A percentile compares a stretch with the other conserved stretches of the same genome.
Evolutionary conservation across 768 basidiomycete species (phyloP).

Genomic region (Lentinula raphanica): DNA sequence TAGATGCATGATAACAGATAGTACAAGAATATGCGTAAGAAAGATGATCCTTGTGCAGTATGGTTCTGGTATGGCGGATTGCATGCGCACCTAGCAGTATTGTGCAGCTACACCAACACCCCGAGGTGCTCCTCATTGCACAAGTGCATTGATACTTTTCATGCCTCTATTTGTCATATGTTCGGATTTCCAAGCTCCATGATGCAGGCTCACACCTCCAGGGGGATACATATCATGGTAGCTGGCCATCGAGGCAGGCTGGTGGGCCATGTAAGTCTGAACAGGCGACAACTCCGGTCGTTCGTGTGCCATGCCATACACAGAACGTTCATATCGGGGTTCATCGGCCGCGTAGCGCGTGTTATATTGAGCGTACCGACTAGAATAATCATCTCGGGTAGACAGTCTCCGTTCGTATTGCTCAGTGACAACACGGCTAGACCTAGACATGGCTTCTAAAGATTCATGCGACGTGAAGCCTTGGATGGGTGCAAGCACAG

Average conservation of each 20-base stretch:
- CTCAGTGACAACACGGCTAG: neutral
- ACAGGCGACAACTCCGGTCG: neutral
- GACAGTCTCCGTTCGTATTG: neutral
- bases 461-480: constrained; percentile 10
- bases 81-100: neutral
- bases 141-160: constrained; percentile 6
- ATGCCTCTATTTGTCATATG: neutral
- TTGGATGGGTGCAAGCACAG: constrained; percentile 53
- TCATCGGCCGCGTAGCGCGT: constrained; percentile 1
- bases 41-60: neutral
- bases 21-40: neutral
- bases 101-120: neutral
- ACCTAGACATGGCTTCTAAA: neutral
- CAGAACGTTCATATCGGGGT: neutral
- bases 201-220: constrained; percentile 1
- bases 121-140: constrained; percentile 2
- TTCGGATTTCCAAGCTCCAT: constrained; percentile 8
- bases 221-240: neutral
- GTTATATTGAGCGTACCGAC: neutral
- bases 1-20: neutral
- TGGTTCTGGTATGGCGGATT: no score
- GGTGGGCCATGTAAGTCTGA: constrained; percentile 1
- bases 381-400: neutral
- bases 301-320: neutral
- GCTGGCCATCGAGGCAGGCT: neutral